Evolutionary conservation across 1,284 basidiomycete species (phyloP), one percentile per base, ranked within the genome.

Genomic region (Somion occarium): DNA sequence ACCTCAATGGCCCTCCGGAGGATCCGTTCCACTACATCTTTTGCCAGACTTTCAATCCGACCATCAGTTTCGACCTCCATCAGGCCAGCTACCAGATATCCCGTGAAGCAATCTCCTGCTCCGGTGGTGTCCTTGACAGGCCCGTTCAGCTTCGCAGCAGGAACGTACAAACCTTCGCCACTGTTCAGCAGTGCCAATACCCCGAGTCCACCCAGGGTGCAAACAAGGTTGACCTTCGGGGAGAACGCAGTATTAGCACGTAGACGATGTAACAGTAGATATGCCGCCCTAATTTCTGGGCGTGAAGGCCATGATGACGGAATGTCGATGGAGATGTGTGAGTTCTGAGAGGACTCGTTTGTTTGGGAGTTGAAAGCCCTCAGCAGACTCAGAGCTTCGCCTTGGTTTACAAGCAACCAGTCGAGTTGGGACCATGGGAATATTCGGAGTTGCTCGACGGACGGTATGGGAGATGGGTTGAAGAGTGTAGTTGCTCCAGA

Each of bases 101-200:
- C 80, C 80, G 79, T 72, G 59, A 82, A 82, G 53, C 78, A 80
- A 57, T 83, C 80, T 0, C 80, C 80, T 1, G 80, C 80, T 5
- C 80, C 80, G 0, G 80, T 83, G 0, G 79, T 82, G 59, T 83
- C 80, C 11, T 66, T 61, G 2, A 73, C 68, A 0, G 57, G 58
- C 5, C 70, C 74, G 23, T 66, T 53, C 11, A 81, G 60, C 44
- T 63, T 63, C 1, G 73, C 72, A 1, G 78, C 78, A 1, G 78
- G 77, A 13, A 79, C 53, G 48, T 71, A 69, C 15, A 79, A 61
- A 5, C 69, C 53, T 9, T 63, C 52, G 13, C 46, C 52, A 15
- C 55, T 48, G 1, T 57, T 30, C 59, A 68, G 5, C 2, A 58
- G 51, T 9, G 72, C 74, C 1, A 79, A 44, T 2, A 80, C 75